phyloP scores from a whole-genome alignment of 352 stramenopile genomes.

The Globisporangium cystogenes region DNA sequence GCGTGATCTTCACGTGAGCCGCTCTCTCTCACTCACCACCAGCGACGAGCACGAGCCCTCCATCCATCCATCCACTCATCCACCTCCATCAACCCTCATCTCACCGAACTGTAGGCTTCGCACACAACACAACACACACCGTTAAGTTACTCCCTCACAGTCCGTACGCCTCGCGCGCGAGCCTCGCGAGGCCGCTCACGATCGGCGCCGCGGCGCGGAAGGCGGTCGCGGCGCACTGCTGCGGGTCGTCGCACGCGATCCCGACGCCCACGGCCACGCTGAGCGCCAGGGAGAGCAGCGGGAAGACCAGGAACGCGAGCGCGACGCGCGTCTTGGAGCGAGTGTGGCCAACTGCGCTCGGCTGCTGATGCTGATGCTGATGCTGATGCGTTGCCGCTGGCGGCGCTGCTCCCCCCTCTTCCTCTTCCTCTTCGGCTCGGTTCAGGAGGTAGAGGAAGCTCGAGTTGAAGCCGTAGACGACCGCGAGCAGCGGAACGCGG shows the following conservation, averaged over 20 bases:
- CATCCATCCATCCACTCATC: neutral
- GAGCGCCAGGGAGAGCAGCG: constrained; percentile 49
- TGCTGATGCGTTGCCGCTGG: no score
- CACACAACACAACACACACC: neutral
- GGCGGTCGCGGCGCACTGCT: constrained; percentile 44
- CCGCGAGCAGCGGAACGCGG: constrained; percentile 48
- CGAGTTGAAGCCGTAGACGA: constrained; percentile 76
- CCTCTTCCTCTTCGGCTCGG: constrained; percentile 18
- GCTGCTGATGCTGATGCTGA: no score
- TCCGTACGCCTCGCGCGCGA: constrained; percentile 46
- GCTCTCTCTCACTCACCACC: neutral
- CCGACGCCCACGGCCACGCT: constrained; percentile 54
- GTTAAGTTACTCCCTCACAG: constrained; percentile 18
- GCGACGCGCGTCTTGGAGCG: constrained; percentile 15
- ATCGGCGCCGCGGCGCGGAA: constrained; percentile 24
- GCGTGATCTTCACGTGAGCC: constrained; percentile 50
- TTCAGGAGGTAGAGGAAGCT: constrained; percentile 52
- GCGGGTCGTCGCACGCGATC: constrained; percentile 68
- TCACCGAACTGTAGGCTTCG: no score
- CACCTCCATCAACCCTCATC: no score
- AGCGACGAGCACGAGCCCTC: neutral
- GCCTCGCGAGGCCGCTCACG: constrained; percentile 23
- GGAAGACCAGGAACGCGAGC: constrained; percentile 56
- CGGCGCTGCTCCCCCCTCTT: neutral
- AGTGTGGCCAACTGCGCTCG: no score